phyloP scores from a whole-genome alignment of 1,284 basidiomycete genomes.

The Xerocomus amazonicus region DNA sequence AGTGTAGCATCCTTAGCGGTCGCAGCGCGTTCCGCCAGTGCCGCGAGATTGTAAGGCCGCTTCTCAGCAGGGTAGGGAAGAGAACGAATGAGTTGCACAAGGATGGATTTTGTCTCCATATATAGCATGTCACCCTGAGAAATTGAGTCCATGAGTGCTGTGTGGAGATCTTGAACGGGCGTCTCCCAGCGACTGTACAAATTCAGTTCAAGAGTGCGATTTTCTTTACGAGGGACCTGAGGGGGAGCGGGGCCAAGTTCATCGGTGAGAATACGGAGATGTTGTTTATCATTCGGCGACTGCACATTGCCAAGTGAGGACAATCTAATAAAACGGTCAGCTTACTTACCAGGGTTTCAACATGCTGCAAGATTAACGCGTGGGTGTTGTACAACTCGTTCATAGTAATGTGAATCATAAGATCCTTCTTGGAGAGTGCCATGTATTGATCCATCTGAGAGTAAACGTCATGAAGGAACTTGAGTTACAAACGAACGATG shows the following conservation, averaged over 20 bases:
- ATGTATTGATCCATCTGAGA: constrained; percentile 99
- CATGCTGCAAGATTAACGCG: constrained; percentile 89
- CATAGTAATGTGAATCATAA: constrained; percentile 97
- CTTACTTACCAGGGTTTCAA: constrained; percentile 82
- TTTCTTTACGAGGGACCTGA: constrained; percentile 97
- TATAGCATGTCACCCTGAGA: constrained; percentile 98
- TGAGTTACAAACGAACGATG: neutral
- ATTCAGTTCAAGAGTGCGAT: constrained; percentile 87
- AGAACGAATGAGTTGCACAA: constrained; percentile 95
- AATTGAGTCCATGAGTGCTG: constrained; percentile 94
- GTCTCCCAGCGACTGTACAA: constrained; percentile 99
- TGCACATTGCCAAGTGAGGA: constrained; percentile 32
- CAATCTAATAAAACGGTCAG: neutral
- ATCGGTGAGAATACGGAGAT: constrained; percentile 92
- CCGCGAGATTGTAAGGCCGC: constrained; percentile 85
- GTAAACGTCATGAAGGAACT: neutral
- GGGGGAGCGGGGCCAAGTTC: constrained; percentile 90
- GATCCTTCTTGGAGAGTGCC: constrained; percentile 98
- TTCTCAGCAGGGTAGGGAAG: constrained; percentile 83
- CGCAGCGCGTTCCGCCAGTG: constrained; percentile 90
- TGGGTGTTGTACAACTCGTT: constrained; percentile 99
- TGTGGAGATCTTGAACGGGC: constrained; percentile 95
- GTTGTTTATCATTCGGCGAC: constrained; percentile 97
- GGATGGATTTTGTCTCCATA: constrained; percentile 99
- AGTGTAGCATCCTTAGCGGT: constrained; percentile 96